Conservation (phyloP, 1,284 basidiomycete species). For the Xerocomus alliaceus region DNA sequence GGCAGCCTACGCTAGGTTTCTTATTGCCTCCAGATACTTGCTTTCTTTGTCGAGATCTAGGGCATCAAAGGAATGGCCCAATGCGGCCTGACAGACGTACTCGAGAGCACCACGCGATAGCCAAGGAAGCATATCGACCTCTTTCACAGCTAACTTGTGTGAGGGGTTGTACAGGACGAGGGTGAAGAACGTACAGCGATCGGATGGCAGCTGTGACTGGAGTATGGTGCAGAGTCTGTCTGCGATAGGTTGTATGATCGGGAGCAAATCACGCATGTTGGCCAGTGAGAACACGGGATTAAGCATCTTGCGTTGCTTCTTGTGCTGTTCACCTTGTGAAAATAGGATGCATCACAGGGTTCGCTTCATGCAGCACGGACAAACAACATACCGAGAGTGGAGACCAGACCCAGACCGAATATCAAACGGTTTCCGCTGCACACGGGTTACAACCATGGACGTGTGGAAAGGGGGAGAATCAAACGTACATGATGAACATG, state of each 20-base stretch:
- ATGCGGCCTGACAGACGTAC: constrained; percentile 53
- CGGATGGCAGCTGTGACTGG: constrained; percentile 28
- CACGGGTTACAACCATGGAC: constrained; percentile 44
- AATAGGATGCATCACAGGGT: background rate
- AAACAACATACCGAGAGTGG: constrained; percentile 43
- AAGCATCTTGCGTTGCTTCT: constrained; percentile 56
- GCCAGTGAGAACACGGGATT: constrained; percentile 55
- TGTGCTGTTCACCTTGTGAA: constrained; percentile 54
- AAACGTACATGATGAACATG: constrained; percentile 54
- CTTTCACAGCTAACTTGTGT: constrained; percentile 24
- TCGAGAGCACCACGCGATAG: constrained; percentile 58
- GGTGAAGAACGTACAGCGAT: constrained; percentile 26
- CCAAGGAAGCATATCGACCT: constrained; percentile 58
- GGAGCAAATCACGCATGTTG: constrained; percentile 53
- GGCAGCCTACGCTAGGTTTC: constrained; percentile 52
- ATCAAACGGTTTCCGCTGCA: constrained; percentile 37
- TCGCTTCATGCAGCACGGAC: constrained; percentile 31
- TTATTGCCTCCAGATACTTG: constrained; percentile 55
- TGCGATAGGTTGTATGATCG: constrained; percentile 55
- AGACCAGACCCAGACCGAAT: constrained; percentile 39
- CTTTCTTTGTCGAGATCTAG: constrained; percentile 52
- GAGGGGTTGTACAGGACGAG: background rate
- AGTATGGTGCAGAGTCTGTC: constrained; percentile 37
- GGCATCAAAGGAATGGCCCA: constrained; percentile 61
- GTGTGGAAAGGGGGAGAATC: background rate